These are phyloP conservation scores for Eimeria falciformis DNA, from an alignment of 169 alveolate genomes.

Conservation along the genomic window DNA sequence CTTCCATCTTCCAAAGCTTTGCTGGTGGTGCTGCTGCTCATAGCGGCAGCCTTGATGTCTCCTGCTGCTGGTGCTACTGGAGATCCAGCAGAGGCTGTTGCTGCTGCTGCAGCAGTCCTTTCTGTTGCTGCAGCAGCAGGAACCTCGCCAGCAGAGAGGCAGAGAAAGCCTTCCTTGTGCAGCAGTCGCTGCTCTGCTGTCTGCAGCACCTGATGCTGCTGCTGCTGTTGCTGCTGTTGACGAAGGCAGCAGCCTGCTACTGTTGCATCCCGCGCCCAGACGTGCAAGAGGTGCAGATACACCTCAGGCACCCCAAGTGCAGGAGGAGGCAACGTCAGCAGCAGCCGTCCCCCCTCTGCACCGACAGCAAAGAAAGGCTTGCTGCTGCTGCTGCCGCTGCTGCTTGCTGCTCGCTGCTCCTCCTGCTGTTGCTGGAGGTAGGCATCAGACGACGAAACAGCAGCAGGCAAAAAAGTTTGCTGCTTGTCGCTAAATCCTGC, in stretches of 20 bases:
- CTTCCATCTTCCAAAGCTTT: neutral
- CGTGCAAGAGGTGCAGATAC: conserved; percentile 35
- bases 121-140: conserved; percentile 25
- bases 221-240: conserved; percentile 52
- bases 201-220: conserved; percentile 50
- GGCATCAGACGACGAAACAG: too few relatives aligned
- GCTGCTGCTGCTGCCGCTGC: conserved; percentile 52
- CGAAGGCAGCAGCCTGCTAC: conserved; percentile 45
- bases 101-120: conserved; percentile 19
- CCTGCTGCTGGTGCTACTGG: neutral
- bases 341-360: conserved; percentile 31
- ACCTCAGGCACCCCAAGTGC: conserved; percentile 36
- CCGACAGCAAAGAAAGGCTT: conserved; percentile 22
- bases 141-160: conserved; percentile 22
- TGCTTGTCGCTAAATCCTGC: neutral
- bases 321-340: conserved; percentile 33
- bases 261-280: conserved; percentile 46
- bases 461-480: neutral
- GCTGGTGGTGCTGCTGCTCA: conserved; percentile 43
- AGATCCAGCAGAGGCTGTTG: conserved; percentile 1
- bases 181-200: conserved; percentile 40
- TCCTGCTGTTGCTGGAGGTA: conserved; percentile 7
- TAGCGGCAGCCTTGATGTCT: neutral
- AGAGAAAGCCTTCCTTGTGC: conserved; percentile 26
- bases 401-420: conserved; percentile 42